Percentiles rank a stretch among this genome's conserved stretches.
These are phyloP conservation scores for Psilocybe cyanescens DNA, from an alignment of 768 basidiomycete genomes.

Conservation along the genomic window DNA sequence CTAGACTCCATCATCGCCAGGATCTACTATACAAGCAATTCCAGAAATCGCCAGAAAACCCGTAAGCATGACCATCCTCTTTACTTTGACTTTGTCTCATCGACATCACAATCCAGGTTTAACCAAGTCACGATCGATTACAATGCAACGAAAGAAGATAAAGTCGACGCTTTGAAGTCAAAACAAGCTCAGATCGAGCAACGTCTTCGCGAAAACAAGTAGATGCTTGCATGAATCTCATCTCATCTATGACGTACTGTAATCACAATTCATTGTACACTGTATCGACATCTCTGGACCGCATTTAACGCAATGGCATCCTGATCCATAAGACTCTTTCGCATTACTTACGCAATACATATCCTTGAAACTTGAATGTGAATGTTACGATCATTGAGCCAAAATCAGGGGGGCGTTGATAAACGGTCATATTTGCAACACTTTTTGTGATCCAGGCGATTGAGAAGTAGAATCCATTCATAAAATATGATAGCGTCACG, in stretches of 20 bases:
- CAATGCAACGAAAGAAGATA: slow-evolving; percentile 88
- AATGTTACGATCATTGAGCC: no score
- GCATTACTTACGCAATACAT: no score
- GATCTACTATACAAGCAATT: slow-evolving; percentile 92
- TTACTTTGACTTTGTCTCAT: not conserved
- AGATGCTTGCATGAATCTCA: not conserved
- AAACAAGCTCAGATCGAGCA: slow-evolving; percentile 68
- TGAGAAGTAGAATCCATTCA: no score
- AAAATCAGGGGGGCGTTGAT: no score
- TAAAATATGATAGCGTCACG: no score
- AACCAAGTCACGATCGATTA: slow-evolving; percentile 82
- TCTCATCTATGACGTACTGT: not conserved
- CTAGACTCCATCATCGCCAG: slow-evolving; percentile 33
- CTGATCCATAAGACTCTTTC: no score
- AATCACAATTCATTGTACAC: not conserved
- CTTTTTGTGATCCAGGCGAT: no score
- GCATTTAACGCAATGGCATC: no score
- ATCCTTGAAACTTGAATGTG: no score
- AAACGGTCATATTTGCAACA: no score
- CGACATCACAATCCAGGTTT: slow-evolving; percentile 54
- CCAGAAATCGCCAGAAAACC: slow-evolving; percentile 95
- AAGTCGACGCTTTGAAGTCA: slow-evolving; percentile 72
- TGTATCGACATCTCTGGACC: not conserved
- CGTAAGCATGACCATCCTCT: slow-evolving; percentile 52
- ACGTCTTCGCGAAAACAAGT: slow-evolving; percentile 56